Conservation (phyloP, 768 basidiomycete genomes). For the Panaeolus cyanescens region DNA sequence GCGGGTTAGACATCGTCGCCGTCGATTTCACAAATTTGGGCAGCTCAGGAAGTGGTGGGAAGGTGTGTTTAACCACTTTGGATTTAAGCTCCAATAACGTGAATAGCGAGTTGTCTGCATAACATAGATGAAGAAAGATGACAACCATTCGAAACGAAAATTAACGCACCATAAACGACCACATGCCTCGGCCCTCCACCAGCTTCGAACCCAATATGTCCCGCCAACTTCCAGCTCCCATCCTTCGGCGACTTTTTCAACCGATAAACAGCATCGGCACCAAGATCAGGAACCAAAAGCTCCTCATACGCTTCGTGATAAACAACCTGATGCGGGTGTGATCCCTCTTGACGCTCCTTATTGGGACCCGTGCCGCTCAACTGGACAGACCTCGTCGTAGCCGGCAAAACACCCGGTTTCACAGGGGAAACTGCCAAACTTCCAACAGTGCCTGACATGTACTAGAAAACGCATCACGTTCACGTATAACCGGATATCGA, state of each 20-base stretch:
- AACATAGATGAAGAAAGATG: not conserved
- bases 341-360: constrained; percentile 61
- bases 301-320: constrained; percentile 51
- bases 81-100: constrained; percentile 69
- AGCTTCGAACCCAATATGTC: constrained; percentile 45
- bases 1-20: constrained; percentile 49
- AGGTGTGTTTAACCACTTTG: constrained; percentile 54
- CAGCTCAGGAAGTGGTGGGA: constrained; percentile 42
- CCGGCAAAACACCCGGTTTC: constrained; percentile 44
- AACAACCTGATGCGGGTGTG: constrained; percentile 79
- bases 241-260: constrained; percentile 40
- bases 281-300: constrained; percentile 75
- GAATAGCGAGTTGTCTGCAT: constrained; percentile 61
- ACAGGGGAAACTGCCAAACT: constrained; percentile 52
- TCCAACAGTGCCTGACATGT: constrained; percentile 63
- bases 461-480: constrained; percentile 42
- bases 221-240: constrained; percentile 52
- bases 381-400: constrained; percentile 34
- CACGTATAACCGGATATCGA: constrained; percentile 2
- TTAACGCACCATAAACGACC: constrained; percentile 57
- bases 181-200: constrained; percentile 78
- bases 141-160: not conserved
- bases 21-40: constrained; percentile 46
- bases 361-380: constrained; percentile 66
- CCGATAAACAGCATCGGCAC: constrained; percentile 67